Conservation (phyloP, 176 grass and related monocot genomes). For the Bonia amplexicaulis region DNA sequence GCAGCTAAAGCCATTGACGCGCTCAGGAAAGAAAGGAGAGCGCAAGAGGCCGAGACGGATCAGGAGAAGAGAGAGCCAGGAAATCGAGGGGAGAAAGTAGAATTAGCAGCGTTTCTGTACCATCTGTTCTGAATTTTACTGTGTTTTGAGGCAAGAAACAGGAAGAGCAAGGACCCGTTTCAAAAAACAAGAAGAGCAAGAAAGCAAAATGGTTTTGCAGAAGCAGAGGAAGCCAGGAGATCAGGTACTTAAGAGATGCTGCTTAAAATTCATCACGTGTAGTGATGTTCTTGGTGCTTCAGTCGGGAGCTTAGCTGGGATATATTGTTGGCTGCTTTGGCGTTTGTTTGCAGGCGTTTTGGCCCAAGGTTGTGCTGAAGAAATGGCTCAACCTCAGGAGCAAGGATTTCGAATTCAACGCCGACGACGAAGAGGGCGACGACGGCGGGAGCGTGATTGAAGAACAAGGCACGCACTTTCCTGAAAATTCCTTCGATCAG, state of each 20-base stretch:
- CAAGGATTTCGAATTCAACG: constrained; percentile 57
- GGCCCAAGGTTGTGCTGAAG: constrained; percentile 84
- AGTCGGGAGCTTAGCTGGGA: background rate
- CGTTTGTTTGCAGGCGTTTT: constrained; percentile 44
- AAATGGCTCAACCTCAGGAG: constrained; percentile 84
- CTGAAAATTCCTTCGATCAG: background rate
- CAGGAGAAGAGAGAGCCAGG: background rate
- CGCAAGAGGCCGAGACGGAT: background rate
- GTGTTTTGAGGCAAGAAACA: background rate
- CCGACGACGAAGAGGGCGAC: constrained; percentile 58
- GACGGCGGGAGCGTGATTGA: constrained; percentile 39
- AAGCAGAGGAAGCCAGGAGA: constrained; percentile 51
- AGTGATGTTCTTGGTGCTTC: background rate
- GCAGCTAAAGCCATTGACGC: background rate
- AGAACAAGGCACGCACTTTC: constrained; percentile 19
- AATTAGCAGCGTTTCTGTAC: background rate
- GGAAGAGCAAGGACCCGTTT: background rate
- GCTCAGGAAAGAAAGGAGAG: background rate
- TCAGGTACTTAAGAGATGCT: constrained; percentile 29
- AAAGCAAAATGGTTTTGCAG: constrained; percentile 29
- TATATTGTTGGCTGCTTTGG: background rate
- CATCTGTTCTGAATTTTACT: background rate
- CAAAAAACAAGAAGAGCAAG: no score
- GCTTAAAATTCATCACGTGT: background rate
- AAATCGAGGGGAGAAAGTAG: background rate